These are phyloP conservation scores for Phytophthora pini DNA, from an alignment of 352 stramenopile species.

Conservation along the genomic window DNA sequence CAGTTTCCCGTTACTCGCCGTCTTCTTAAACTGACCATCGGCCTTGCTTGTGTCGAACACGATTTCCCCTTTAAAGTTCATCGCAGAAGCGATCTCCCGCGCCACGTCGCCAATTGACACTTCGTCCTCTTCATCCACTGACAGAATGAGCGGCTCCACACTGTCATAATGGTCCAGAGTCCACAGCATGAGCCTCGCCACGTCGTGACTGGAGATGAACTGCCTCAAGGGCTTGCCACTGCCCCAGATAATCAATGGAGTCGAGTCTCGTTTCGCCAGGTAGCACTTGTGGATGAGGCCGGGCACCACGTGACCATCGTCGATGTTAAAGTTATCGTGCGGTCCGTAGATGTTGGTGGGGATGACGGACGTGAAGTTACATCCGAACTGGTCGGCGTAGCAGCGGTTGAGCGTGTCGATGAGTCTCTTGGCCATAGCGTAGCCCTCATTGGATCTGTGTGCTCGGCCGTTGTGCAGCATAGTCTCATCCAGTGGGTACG, in stretches of 20 bases:
- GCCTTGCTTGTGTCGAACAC: conserved; percentile 94
- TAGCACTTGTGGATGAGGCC: conserved; percentile 99
- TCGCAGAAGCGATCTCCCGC: conserved; percentile 68
- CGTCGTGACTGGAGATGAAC: conserved; percentile 97
- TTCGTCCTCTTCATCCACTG: conserved; percentile 94
- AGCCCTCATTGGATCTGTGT: conserved; percentile 91
- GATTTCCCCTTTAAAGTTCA: conserved; percentile 86
- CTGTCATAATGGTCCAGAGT: conserved; percentile 76
- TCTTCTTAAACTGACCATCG: conserved; percentile 99
- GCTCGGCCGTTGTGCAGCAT: conserved; percentile 94
- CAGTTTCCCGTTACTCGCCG: conserved; percentile 97
- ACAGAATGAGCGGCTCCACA: conserved; percentile 96
- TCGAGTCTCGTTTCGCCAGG: conserved; percentile 91
- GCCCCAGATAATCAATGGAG: conserved; percentile 95
- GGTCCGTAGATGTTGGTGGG: conserved; percentile 99
- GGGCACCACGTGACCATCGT: conserved; percentile 97
- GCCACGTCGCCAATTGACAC: conserved; percentile 96
- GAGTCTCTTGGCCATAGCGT: conserved; percentile 98
- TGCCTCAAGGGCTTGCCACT: conserved; percentile 95
- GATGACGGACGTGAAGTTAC: conserved; percentile 98
- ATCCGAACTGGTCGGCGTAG: conserved; percentile 96
- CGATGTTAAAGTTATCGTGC: conserved; percentile 98
- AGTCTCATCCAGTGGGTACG: conserved; percentile 98
- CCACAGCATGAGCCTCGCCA: conserved; percentile 95
- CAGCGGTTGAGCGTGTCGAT: conserved; percentile 98